These are phyloP conservation scores for Epichloe uncinata DNA, from an alignment of 2,329 filamentous ascomycete species.

Conservation along the genomic window DNA sequence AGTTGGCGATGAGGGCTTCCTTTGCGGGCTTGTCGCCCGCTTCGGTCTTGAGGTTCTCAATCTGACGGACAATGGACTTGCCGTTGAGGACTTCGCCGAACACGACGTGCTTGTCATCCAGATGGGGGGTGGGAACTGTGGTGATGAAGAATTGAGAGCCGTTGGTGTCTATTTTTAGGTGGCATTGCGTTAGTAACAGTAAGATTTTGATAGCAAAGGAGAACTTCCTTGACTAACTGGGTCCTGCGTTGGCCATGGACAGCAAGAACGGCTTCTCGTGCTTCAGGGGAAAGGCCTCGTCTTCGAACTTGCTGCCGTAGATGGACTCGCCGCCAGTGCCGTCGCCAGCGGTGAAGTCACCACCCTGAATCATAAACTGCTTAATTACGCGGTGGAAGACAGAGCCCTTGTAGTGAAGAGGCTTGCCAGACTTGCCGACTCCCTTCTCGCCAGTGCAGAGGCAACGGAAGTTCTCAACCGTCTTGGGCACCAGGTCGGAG, in stretches of 20 bases:
- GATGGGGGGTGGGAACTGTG: slow-evolving; percentile 84
- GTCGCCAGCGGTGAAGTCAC: slow-evolving; percentile 90
- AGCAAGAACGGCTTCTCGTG: slow-evolving; percentile 88
- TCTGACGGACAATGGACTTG: slow-evolving; percentile 78
- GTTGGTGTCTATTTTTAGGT: slow-evolving; percentile 55
- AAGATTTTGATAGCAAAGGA: too few species aligned
- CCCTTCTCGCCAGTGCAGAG: slow-evolving; percentile 96
- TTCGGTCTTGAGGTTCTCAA: slow-evolving; percentile 71
- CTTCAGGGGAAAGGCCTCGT: slow-evolving; percentile 88
- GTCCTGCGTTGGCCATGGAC: slow-evolving; percentile 96
- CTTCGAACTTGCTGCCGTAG: slow-evolving; percentile 92
- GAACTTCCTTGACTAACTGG: slow-evolving; percentile 41
- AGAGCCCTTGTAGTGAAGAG: slow-evolving; percentile 85
- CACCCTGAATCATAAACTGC: slow-evolving; percentile 90
- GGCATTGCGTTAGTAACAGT: slow-evolving; percentile 2
- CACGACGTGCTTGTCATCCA: slow-evolving; percentile 94
- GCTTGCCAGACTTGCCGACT: slow-evolving; percentile 64
- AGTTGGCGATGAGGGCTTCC: slow-evolving; percentile 66
- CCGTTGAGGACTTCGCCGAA: slow-evolving; percentile 90
- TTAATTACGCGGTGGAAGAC: slow-evolving; percentile 95
- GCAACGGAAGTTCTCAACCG: slow-evolving; percentile 88
- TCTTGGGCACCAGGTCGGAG: slow-evolving; percentile 72
- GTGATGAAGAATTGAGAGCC: slow-evolving; percentile 98
- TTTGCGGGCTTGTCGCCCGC: slow-evolving; percentile 63
- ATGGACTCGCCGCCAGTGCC: slow-evolving; percentile 95